phyloP scores from a whole-genome alignment of 1,284 basidiomycete genomes.

The Ceratobasidium papillatum region DNA sequence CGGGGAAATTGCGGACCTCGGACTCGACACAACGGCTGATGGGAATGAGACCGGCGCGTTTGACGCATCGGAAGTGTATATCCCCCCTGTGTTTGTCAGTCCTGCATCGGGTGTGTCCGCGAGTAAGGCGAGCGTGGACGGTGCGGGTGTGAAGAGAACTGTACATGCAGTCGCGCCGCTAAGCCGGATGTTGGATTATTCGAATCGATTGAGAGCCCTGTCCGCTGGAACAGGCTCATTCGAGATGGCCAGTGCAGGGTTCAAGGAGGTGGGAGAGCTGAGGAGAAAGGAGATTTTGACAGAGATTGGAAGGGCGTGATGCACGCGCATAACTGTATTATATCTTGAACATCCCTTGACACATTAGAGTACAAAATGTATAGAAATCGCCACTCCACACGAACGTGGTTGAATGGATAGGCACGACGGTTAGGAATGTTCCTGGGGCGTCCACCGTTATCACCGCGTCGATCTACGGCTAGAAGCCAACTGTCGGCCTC shows the following conservation, averaged over 20 bases:
- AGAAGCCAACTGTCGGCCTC: neutral
- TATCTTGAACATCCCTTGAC: neutral
- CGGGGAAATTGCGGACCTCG: conserved; percentile 75
- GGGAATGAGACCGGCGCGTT: conserved; percentile 60
- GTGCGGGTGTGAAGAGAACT: conserved; percentile 59
- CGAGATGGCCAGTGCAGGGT: conserved; percentile 80
- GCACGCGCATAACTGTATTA: neutral
- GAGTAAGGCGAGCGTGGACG: conserved; percentile 45
- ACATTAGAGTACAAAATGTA: neutral
- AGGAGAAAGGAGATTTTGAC: conserved; percentile 73
- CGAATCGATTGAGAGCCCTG: conserved; percentile 76
- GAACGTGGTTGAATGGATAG: neutral
- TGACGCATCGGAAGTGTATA: conserved; percentile 68
- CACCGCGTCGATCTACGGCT: neutral
- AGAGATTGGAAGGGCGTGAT: conserved; percentile 75
- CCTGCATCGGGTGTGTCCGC: conserved; percentile 62
- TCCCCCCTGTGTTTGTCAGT: conserved; percentile 75
- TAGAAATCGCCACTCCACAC: neutral
- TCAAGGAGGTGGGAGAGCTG: conserved; percentile 66
- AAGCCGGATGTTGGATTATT: conserved; percentile 82
- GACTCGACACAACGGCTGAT: conserved; percentile 57
- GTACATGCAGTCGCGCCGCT: conserved; percentile 77
- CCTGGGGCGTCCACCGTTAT: neutral
- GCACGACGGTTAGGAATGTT: neutral
- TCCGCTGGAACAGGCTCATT: conserved; percentile 84